These are phyloP conservation scores for Conoideocrella luteorostrata DNA, from an alignment of 2,329 filamentous ascomycete species.

Conservation along the genomic window DNA sequence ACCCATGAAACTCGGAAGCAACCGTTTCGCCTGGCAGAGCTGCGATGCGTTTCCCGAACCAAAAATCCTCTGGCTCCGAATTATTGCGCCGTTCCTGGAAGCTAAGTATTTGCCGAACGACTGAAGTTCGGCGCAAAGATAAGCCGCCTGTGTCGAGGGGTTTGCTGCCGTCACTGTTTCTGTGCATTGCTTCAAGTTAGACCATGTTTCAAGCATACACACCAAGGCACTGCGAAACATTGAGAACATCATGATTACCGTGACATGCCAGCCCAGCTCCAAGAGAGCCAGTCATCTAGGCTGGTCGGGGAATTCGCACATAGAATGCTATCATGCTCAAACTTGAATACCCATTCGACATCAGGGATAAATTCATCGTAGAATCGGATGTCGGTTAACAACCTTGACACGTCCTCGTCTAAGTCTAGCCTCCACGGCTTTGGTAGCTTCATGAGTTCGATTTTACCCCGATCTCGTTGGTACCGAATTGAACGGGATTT, in stretches of 20 bases:
- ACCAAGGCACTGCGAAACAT: too few relatives aligned
- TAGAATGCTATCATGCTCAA: conserved; percentile 49
- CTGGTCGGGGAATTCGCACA: conserved; percentile 47
- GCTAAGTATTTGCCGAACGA: conserved; percentile 40
- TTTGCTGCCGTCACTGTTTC: too few relatives aligned
- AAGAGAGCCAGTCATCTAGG: conserved; percentile 48
- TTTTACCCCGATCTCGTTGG: conserved; percentile 43
- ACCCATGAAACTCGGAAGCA: conserved; percentile 32
- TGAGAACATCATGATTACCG: conserved; percentile 29
- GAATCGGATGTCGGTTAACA: conserved; percentile 45
- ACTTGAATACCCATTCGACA: conserved; percentile 49
- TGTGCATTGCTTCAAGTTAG: too few relatives aligned
- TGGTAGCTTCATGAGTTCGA: conserved; percentile 44
- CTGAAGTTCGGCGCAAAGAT: conserved; percentile 45
- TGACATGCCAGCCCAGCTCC: conserved; percentile 47
- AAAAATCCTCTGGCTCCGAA: conserved; percentile 47
- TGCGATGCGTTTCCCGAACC: conserved; percentile 45
- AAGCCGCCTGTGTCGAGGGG: conserved; percentile 49
- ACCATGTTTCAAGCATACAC: too few relatives aligned
- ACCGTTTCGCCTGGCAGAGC: conserved; percentile 42
- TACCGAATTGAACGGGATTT: conserved; percentile 40
- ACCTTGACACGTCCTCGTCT: conserved; percentile 41
- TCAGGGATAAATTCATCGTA: conserved; percentile 44
- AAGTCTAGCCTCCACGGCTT: conserved; percentile 38
- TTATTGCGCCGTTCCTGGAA: conserved; percentile 46